These are phyloP conservation scores for Plasmodium fragile DNA, from an alignment of 169 alveolate species.

Conservation along the genomic window DNA sequence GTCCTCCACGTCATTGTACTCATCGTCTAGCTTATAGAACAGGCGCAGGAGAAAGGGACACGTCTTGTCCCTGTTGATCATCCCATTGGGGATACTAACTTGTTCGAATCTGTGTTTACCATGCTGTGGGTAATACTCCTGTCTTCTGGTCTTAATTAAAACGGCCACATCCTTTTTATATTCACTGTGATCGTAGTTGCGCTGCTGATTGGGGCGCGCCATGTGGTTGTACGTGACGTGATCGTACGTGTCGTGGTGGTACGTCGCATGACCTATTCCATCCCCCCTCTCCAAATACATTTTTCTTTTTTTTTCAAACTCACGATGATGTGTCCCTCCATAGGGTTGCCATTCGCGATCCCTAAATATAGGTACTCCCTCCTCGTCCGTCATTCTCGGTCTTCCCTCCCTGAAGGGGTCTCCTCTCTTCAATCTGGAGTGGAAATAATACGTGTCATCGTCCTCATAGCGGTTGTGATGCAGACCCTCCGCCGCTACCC, in stretches of 20 bases:
- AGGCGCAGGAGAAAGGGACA: constrained; percentile 69
- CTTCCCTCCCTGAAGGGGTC: neutral
- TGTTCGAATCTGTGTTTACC: neutral
- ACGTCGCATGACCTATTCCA: neutral
- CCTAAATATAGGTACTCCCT: neutral
- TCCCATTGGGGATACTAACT: neutral
- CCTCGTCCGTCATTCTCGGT: neutral
- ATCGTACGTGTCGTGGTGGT: too few species aligned
- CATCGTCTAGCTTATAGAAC: constrained; percentile 40
- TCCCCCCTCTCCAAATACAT: neutral
- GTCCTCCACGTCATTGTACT: constrained; percentile 32
- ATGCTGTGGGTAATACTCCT: neutral
- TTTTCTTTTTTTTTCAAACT: neutral
- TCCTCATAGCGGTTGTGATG: neutral
- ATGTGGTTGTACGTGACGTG: neutral
- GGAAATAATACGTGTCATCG: neutral
- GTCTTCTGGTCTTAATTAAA: neutral
- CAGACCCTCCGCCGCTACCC: neutral
- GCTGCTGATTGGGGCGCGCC: neutral
- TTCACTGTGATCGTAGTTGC: neutral
- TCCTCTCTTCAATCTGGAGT: neutral
- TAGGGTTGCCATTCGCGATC: neutral
- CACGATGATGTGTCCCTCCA: neutral
- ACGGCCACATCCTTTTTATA: neutral
- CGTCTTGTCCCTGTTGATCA: constrained; percentile 55